These are phyloP conservation scores for Quercus tomentella DNA, from an alignment of 331 rosid genomes.

Conservation along the genomic window DNA sequence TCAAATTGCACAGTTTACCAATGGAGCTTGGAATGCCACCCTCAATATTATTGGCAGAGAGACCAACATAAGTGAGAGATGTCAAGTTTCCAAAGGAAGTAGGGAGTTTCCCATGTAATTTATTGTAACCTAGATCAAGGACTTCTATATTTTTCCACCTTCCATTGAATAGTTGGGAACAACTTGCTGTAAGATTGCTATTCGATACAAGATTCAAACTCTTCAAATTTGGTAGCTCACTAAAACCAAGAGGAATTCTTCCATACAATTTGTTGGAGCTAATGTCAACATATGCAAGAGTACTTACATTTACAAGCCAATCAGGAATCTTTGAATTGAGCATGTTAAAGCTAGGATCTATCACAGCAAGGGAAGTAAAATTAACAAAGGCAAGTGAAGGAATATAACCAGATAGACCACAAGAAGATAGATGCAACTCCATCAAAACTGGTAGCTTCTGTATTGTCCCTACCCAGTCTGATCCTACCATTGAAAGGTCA, in stretches of 20 bases:
- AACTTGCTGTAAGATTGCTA: conserved; percentile 24
- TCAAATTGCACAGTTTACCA: conserved; percentile 26
- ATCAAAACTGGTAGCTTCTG: conserved; percentile 16
- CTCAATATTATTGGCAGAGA: not conserved
- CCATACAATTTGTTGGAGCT: conserved; percentile 17
- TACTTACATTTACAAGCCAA: conserved; percentile 45
- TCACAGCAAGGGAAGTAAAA: conserved; percentile 34
- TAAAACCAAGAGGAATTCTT: conserved; percentile 42
- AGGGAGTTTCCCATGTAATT: conserved; percentile 33
- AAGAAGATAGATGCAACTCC: conserved; percentile 25
- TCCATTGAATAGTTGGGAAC: conserved; percentile 27
- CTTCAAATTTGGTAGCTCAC: conserved; percentile 26
- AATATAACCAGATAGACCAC: conserved; percentile 14
- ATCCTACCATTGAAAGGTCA: conserved; percentile 28
- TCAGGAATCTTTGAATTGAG: conserved; percentile 29
- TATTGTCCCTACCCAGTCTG: conserved; percentile 22
- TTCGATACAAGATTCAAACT: conserved; percentile 8
- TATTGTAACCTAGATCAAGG: not conserved
- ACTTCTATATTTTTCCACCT: conserved; percentile 32
- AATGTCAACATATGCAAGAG: conserved; percentile 20
- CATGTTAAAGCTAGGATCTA: conserved; percentile 19
- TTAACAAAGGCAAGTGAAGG: conserved; percentile 14
- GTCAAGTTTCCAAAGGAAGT: conserved; percentile 37
- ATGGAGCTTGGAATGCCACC: conserved; percentile 43
- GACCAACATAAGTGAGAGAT: conserved; percentile 23